Conservation (phyloP, 2,329 filamentous ascomycete species). For the Rosellinia necatrix region DNA sequence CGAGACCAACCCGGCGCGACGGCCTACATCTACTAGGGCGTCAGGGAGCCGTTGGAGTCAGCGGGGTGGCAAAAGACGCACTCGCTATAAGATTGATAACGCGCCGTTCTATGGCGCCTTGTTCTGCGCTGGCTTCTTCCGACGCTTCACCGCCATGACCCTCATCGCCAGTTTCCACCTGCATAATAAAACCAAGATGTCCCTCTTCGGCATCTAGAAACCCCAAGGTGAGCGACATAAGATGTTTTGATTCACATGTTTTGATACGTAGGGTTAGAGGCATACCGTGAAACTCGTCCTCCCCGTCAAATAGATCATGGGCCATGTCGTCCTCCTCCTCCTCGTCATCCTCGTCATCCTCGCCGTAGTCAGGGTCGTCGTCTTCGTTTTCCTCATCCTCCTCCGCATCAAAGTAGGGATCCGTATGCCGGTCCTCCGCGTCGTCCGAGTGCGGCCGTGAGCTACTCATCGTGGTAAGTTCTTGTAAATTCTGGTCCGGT, state of each 20-base stretch:
- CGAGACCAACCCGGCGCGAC: constrained; percentile 33
- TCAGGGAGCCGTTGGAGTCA: constrained; percentile 33
- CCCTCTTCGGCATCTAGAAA: constrained; percentile 38
- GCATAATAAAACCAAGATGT: constrained; percentile 36
- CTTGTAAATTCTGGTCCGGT: constrained; percentile 6
- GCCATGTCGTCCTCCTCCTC: constrained; percentile 31
- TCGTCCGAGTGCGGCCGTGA: constrained; percentile 31
- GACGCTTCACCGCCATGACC: constrained; percentile 31
- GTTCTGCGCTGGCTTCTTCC: constrained; percentile 26
- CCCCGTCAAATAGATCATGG: constrained; percentile 33
- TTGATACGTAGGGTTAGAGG: neutral
- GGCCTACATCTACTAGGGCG: constrained; percentile 31
- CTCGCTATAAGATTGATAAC: constrained; percentile 39
- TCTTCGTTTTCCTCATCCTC: constrained; percentile 32
- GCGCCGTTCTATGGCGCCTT: constrained; percentile 27
- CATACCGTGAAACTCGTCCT: constrained; percentile 42
- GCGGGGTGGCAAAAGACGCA: constrained; percentile 27
- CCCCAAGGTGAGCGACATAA: constrained; percentile 19
- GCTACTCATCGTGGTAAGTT: constrained; percentile 29
- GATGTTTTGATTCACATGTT: neutral
- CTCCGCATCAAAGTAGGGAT: constrained; percentile 36
- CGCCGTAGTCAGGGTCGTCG: constrained; percentile 32
- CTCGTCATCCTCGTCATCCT: constrained; percentile 34
- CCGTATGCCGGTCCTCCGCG: constrained; percentile 25
- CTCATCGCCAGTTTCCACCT: constrained; percentile 41